Evolutionary conservation across 306 rosid genomes (phyloP), one percentile per base, ranked within the genome.

Genomic region (Cicer chorassanicum): DNA sequence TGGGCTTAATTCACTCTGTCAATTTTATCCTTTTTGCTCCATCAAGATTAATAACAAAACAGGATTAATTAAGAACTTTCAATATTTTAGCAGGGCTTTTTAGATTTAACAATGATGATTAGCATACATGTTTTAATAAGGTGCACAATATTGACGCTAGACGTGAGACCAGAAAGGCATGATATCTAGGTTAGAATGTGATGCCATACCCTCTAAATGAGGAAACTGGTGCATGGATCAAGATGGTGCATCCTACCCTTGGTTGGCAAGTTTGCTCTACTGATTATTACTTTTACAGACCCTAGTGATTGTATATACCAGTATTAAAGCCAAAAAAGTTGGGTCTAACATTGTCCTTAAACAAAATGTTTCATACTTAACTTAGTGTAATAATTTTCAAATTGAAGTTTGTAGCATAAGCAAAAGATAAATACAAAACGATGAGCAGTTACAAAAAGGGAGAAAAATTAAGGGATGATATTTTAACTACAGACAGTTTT

Each of bases 191-290:
- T 34, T 0, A 5, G 68, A 68, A 57, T 56, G 16, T 44, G 81
- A 77, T 68, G 75, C 62, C 59, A 68, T 14, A 55, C 69, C 75
- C 61, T 77, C 19, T 11, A 46, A 59, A 16, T 29, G 51, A 65
- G 56, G 73, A 76, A 56, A 51, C 8, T 51, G 14, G 21, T 45
- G 34, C 42, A 9, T 76, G 44, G 48, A 68, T 51, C 4, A 48
- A 48, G 70, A 39, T 59, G 34, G 45, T 12, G 36, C 34, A 12
- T 64, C 12, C 39, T 45, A 53, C 73, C 38, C 60, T 49, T 9
- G 7, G 16, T 24, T 44, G 55, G 55, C 43, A 41, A 43, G 13
- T 21, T 15, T 57, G 34, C n/a, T 43, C 9, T 3, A 12, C 44
- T 29, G 34, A 53, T 8, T 16, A 11, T 16, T 53, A 8, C 34